Conservation (phyloP, 2,329 filamentous ascomycete species). For the Aureobasidium namibiae region DNA sequence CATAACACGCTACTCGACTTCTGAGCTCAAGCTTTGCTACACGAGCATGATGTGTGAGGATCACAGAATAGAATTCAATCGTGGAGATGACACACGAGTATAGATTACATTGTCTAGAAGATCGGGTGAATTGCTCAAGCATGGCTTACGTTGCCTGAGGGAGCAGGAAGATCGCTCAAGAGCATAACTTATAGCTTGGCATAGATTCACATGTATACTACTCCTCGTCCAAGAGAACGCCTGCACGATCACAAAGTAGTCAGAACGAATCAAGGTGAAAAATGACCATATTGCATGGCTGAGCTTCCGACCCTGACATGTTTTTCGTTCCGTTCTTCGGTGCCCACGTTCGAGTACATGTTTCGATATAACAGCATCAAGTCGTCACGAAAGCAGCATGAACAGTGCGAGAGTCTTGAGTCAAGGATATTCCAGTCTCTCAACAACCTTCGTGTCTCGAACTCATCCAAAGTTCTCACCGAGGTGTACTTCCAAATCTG, state of each 20-base stretch:
- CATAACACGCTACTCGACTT: constrained; percentile 21
- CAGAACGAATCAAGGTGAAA: neutral
- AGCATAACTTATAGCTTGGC: neutral
- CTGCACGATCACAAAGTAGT: neutral
- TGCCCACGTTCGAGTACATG: neutral
- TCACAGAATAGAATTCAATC: too few relatives aligned
- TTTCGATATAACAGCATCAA: neutral
- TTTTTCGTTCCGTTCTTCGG: neutral
- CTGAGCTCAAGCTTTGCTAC: too few relatives aligned
- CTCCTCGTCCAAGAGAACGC: neutral
- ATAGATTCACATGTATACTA: neutral
- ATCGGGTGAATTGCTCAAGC: too few relatives aligned
- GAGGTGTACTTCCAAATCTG: too few relatives aligned
- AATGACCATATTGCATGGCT: neutral
- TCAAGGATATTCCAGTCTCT: neutral
- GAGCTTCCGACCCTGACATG: neutral
- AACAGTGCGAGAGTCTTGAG: neutral
- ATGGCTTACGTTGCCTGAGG: neutral
- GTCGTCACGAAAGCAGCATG: neutral
- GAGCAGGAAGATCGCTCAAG: neutral
- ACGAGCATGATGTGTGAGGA: too few relatives aligned
- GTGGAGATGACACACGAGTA: neutral
- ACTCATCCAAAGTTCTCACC: too few relatives aligned
- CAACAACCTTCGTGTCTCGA: too few relatives aligned
- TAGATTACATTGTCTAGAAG: neutral